Percentiles rank a stretch among this genome's conserved stretches.
phyloP scores from a whole-genome alignment of 2,329 filamentous ascomycete genomes.

The Pseudohalonectria lignicola region DNA sequence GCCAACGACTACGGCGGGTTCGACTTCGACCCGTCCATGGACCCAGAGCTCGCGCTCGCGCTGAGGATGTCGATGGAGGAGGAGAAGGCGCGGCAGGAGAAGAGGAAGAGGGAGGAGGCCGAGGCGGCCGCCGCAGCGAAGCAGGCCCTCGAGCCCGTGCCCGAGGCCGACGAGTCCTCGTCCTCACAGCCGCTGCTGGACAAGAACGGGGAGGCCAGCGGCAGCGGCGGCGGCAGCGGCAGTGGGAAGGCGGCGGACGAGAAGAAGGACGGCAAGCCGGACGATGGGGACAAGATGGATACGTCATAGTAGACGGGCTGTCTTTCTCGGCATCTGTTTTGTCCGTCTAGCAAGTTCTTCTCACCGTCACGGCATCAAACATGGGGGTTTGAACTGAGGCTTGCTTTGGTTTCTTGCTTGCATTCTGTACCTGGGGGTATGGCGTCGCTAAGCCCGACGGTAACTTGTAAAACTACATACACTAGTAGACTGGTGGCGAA shows the following conservation, averaged over 20 bases:
- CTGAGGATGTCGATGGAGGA: slow-evolving; percentile 97
- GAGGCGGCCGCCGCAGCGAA: slow-evolving; percentile 41
- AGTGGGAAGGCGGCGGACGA: slow-evolving; percentile 22
- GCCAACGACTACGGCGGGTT: slow-evolving; percentile 65
- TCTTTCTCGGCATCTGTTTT: neutral
- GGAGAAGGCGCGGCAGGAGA: slow-evolving; percentile 88
- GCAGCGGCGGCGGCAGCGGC: slow-evolving; percentile 34
- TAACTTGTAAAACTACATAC: no score
- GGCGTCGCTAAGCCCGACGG: no score
- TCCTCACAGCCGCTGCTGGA: slow-evolving; percentile 42
- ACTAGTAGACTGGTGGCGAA: no score
- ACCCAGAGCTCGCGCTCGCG: slow-evolving; percentile 88
- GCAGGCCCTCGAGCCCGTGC: slow-evolving; percentile 56
- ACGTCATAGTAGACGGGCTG: slow-evolving; percentile 47
- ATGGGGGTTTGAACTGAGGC: no score
- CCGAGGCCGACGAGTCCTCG: slow-evolving; percentile 60
- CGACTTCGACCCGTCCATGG: slow-evolving; percentile 80
- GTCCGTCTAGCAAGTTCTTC: no score
- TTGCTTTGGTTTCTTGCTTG: no score
- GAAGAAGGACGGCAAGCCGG: slow-evolving; percentile 38
- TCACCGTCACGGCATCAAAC: no score
- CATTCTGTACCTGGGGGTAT: no score
- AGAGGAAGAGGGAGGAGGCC: slow-evolving; percentile 67
- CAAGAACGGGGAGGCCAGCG: slow-evolving; percentile 54
- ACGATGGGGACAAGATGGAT: slow-evolving; percentile 75